Evolutionary conservation across 306 rosid genomes (phyloP).

Genomic region (Adenanthera pavonina): DNA sequence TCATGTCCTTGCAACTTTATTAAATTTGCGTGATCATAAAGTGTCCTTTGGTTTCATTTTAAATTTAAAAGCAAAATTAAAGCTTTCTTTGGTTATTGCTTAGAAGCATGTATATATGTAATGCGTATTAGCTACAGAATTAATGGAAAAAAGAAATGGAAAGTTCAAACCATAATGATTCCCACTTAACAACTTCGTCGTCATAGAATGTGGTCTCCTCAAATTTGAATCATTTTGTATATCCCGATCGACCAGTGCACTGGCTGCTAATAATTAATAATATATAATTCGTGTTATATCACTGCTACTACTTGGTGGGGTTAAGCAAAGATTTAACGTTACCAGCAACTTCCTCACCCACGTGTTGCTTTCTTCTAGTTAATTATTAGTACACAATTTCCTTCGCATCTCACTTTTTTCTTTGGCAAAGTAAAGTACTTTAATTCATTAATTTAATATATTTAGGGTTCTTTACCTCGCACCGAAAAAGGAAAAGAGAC

Average conservation of each 20-base stretch:
- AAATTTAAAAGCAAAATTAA: too few relatives aligned
- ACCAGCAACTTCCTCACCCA: neutral
- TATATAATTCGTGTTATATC: neutral
- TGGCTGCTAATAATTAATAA: neutral
- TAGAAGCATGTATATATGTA: conserved; percentile 17
- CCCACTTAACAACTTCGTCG: conserved; percentile 22
- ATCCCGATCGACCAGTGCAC: neutral
- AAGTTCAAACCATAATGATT: conserved; percentile 55
- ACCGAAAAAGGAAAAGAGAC: neutral
- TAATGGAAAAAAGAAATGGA: conserved; percentile 30
- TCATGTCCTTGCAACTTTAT: conserved; percentile 7
- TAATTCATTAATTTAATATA: neutral
- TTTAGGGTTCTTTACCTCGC: neutral
- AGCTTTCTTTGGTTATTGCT: conserved; percentile 29
- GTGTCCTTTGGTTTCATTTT: conserved; percentile 17
- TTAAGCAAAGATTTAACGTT: too few relatives aligned
- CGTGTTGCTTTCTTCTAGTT: neutral
- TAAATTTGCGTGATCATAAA: conserved; percentile 38
- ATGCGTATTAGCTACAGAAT: conserved; percentile 36
- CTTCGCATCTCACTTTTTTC: neutral
- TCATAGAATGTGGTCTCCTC: neutral
- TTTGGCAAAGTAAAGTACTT: neutral
- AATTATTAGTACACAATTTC: neutral
- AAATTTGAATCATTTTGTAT: too few relatives aligned
- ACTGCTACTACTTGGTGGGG: neutral